These are phyloP conservation scores for Zymoseptoria tritici DNA, from an alignment of 2,329 filamentous ascomycete genomes.

Conservation along the genomic window DNA sequence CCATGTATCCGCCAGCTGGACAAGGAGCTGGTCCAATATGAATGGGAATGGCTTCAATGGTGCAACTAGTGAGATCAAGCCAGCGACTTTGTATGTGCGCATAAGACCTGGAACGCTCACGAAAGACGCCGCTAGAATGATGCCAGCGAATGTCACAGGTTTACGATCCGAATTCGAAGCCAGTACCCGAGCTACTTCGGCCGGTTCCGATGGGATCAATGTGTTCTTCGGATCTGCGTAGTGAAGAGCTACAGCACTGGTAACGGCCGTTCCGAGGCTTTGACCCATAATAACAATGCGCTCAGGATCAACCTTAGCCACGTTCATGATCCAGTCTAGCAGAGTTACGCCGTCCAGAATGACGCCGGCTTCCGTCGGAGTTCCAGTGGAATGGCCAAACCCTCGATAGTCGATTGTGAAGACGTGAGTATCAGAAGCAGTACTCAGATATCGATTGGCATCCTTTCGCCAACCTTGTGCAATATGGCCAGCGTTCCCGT, in stretches of 20 bases:
- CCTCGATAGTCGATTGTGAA: conserved; percentile 89
- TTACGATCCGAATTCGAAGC: not conserved
- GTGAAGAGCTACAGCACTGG: conserved; percentile 63
- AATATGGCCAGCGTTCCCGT: conserved; percentile 75
- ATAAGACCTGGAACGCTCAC: conserved; percentile 66
- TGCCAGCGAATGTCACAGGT: conserved; percentile 63
- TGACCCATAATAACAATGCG: conserved; percentile 79
- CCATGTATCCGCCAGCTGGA: conserved; percentile 74
- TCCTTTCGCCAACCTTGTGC: conserved; percentile 69
- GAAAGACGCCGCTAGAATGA: conserved; percentile 76
- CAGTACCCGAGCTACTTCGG: conserved; percentile 2
- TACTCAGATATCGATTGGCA: conserved; percentile 69
- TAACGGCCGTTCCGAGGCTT: conserved; percentile 80
- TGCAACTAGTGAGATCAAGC: conserved; percentile 68
- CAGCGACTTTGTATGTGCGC: conserved; percentile 69
- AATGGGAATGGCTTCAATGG: conserved; percentile 63
- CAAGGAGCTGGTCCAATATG: conserved; percentile 53
- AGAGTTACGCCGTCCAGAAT: conserved; percentile 70
- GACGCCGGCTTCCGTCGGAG: conserved; percentile 70
- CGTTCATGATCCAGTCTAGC: conserved; percentile 62
- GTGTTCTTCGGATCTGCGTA: conserved; percentile 41
- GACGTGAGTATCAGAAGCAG: conserved; percentile 67
- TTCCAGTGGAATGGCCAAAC: conserved; percentile 74
- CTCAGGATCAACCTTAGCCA: conserved; percentile 56
- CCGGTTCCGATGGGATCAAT: conserved; percentile 10